A percentile compares a stretch with the other conserved stretches of the same genome.
These are phyloP conservation scores for Exophiala alcalophila DNA, from an alignment of 2,329 filamentous ascomycete genomes.

Conservation along the genomic window DNA sequence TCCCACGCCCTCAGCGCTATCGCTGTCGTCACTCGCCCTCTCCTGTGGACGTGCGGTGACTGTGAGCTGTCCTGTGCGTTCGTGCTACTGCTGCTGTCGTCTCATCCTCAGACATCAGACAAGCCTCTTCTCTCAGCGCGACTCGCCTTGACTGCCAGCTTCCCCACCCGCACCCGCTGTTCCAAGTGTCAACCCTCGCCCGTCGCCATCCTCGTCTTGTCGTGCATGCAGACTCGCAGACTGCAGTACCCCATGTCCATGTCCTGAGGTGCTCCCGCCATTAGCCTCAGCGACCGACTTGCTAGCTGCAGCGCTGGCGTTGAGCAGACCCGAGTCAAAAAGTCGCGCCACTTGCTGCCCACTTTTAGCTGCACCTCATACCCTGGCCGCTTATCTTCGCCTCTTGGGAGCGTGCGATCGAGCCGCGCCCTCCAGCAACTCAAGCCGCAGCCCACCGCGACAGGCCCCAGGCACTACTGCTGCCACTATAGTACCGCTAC, in stretches of 20 bases:
- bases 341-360: constrained; percentile 26
- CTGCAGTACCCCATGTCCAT: constrained; percentile 1
- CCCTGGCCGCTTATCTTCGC: constrained; percentile 16
- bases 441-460: constrained; percentile 11
- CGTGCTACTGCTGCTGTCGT: too few species aligned
- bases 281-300: constrained; percentile 17
- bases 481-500: constrained; percentile 6
- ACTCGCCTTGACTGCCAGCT: neutral
- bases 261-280: constrained; percentile 15
- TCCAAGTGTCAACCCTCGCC: neutral
- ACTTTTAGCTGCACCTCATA: constrained; percentile 25
- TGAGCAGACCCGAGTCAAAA: constrained; percentile 13
- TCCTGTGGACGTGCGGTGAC: too few species aligned
- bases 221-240: neutral
- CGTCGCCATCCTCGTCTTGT: neutral
- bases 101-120: too few species aligned
- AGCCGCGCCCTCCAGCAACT: constrained; percentile 20
- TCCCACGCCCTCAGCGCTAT: too few species aligned
- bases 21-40: too few species aligned
- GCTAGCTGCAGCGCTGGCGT: constrained; percentile 24
- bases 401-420: constrained; percentile 17
- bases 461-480: constrained; percentile 3
- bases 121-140: neutral
- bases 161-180: neutral
- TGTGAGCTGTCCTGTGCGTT: too few species aligned